phyloP scores from a whole-genome alignment of 2,329 filamentous ascomycete species.

The Pseudogymnoascus sp. region DNA sequence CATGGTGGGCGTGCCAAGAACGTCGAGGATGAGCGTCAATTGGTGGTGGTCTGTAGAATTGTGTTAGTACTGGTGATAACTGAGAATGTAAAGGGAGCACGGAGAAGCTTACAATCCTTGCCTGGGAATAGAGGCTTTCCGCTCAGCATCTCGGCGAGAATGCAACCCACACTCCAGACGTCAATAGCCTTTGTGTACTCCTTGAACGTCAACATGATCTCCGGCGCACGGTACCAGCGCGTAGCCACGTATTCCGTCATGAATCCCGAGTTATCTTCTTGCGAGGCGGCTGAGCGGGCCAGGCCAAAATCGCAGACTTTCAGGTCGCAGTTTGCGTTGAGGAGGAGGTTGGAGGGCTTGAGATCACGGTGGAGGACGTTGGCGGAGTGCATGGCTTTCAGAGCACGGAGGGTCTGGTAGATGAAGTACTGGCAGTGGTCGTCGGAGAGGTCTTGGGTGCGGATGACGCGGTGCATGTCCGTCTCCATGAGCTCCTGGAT shows the following conservation, averaged over 20 bases:
- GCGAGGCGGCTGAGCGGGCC: conserved; percentile 88
- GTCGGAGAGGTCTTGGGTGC: conserved; percentile 95
- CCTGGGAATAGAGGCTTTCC: conserved; percentile 97
- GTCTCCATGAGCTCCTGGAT: conserved; percentile 99
- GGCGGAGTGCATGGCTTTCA: conserved; percentile 99
- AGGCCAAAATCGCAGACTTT: conserved; percentile 99
- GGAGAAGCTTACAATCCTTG: conserved; percentile 74
- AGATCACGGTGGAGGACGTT: conserved; percentile 96
- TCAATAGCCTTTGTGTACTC: conserved; percentile 99
- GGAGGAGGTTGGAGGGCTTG: conserved; percentile 91
- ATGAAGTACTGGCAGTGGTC: conserved; percentile 99
- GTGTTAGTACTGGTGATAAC: conserved; percentile 10
- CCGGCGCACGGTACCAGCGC: conserved; percentile 95
- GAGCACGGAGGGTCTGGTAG: conserved; percentile 93
- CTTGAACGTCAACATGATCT: conserved; percentile 99
- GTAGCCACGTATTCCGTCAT: conserved; percentile 99
- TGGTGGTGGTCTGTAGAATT: conserved; percentile 79
- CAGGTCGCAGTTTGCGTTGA: conserved; percentile 97
- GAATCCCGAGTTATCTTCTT: conserved; percentile 99
- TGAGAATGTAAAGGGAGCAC: not conserved
- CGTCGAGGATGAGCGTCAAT: conserved; percentile 90
- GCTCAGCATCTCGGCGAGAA: conserved; percentile 96
- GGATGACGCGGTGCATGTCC: conserved; percentile 98
- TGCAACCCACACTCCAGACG: conserved; percentile 98
- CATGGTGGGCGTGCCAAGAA: conserved; percentile 97